A percentile compares a stretch with the other conserved stretches of the same genome.
Evolutionary conservation across 306 rosid species (phyloP).

Genomic region (Sesbania bispinosa): DNA sequence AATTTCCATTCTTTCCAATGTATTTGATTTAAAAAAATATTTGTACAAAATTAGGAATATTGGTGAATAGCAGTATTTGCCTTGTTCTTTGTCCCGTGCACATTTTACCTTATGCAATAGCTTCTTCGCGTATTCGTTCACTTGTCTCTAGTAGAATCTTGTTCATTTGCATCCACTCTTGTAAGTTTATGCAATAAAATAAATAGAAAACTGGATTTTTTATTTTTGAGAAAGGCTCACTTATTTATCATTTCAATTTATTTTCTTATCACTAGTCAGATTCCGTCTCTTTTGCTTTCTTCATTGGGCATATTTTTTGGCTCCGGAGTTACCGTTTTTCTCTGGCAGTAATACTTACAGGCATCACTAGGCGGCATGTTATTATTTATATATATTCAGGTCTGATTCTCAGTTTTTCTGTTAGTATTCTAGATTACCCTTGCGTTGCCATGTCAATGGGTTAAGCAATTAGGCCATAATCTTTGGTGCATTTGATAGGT

Average conservation of each 20-base stretch:
- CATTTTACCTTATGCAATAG: not conserved
- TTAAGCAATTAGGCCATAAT: not conserved
- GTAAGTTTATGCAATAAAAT: not conserved
- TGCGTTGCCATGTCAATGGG: not conserved
- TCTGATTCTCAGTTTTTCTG: not conserved
- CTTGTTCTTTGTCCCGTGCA: conserved; percentile 33
- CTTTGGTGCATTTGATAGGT: not conserved
- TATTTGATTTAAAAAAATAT: conserved; percentile 58
- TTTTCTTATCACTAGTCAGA: not conserved
- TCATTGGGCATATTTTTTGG: not conserved
- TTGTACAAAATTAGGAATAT: conserved; percentile 93
- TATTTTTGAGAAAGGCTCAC: not conserved
- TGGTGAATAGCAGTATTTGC: conserved; percentile 78
- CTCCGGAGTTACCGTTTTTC: not conserved
- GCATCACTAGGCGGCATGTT: too few relatives aligned
- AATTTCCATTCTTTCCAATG: conserved; percentile 85
- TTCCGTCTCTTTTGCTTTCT: not conserved
- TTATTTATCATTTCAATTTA: not conserved
- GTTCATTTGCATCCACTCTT: not conserved
- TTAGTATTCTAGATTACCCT: too few relatives aligned
- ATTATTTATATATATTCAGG: not conserved
- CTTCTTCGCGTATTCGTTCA: not conserved
- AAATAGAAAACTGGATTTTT: not conserved
- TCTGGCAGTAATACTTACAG: not conserved
- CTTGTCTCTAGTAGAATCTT: not conserved